These are phyloP conservation scores for Drosera capensis DNA, from an alignment of 148 eudicot species.

Conservation along the genomic window DNA sequence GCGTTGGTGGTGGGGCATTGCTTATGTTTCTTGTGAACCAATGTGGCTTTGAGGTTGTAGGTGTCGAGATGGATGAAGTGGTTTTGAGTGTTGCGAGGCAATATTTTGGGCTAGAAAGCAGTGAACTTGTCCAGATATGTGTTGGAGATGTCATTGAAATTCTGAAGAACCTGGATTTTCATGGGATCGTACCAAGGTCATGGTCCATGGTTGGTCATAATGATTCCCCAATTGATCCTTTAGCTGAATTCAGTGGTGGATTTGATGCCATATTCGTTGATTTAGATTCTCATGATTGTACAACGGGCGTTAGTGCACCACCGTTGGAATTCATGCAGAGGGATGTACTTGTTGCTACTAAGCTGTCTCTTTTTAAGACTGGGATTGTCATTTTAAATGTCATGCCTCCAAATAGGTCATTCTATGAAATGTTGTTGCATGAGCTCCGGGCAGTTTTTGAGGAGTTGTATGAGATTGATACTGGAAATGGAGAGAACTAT, in stretches of 20 bases:
- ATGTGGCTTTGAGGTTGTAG: constrained; percentile 53
- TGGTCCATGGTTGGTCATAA: constrained; percentile 3
- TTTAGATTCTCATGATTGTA: constrained; percentile 63
- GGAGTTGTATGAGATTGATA: constrained; percentile 52
- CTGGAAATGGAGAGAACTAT: constrained; percentile 54
- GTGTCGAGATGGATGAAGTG: constrained; percentile 61
- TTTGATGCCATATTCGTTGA: constrained; percentile 84
- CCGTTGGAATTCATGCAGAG: constrained; percentile 42
- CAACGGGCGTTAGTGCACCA: constrained; percentile 46
- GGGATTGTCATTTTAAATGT: constrained; percentile 61
- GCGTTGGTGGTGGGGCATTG: constrained; percentile 93
- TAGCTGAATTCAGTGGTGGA: constrained; percentile 9
- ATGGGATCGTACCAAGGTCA: neutral
- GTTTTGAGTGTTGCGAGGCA: constrained; percentile 46
- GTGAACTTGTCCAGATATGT: constrained; percentile 18
- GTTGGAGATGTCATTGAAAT: constrained; percentile 49
- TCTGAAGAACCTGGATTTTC: constrained; percentile 16
- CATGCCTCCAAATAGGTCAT: constrained; percentile 32
- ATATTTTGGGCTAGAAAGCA: constrained; percentile 40
- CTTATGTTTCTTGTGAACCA: constrained; percentile 31
- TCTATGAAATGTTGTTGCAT: constrained; percentile 30
- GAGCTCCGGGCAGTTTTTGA: constrained; percentile 25
- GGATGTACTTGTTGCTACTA: constrained; percentile 39
- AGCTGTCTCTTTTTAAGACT: constrained; percentile 23
- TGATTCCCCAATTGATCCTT: neutral